Evolutionary conservation across 129 eudicot species (phyloP), one percentile per base, ranked within the genome.

Genomic region (Apium graveolens): DNA sequence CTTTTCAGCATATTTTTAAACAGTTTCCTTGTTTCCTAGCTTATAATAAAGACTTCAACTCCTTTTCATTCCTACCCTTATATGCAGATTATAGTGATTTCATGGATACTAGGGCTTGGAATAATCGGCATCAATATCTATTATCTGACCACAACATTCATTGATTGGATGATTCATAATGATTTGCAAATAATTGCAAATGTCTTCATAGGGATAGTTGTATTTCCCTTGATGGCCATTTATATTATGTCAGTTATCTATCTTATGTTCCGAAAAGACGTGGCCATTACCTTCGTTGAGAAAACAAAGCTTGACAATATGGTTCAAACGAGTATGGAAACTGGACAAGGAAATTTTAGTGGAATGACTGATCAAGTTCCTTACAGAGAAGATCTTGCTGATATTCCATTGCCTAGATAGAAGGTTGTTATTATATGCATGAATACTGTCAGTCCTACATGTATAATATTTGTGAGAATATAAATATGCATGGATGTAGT

Each of bases 41-140:
- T 31, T 31, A 14, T 0, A 9, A 12, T 5, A 66, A 31, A 8
- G 14, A 13, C 8, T 66, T 27, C 7, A 29, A 66, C 20, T 13
- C 11, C 38, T 32, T 13, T 13, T 2, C 1, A 3, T 57, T 26
- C 46, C 31, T 51, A 21, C n/a, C 4, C 44, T 42, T 21, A 34
- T 78, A 20, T 38, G 31, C 78, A 93, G 97, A 86, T 89, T 39
- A 88, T 91, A 14, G 85, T 86, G 85, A 32, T 91, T 51, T 91
- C 97, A 0, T 93, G 98, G 98, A 77, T 86, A 45, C 81, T 93
- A 31, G 98, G 98, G 35, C 83, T 91, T 13, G 92, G 91, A 73
- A 89, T 93, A 68, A 91, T 93, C 10, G 96, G 93, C 69, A 93
- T 93, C 85, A 91, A 93, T 81, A 79, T 93, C 37, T 93, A 93